Conservation (phyloP, 179 eudicot genomes). For the Actinidia chinensis region DNA sequence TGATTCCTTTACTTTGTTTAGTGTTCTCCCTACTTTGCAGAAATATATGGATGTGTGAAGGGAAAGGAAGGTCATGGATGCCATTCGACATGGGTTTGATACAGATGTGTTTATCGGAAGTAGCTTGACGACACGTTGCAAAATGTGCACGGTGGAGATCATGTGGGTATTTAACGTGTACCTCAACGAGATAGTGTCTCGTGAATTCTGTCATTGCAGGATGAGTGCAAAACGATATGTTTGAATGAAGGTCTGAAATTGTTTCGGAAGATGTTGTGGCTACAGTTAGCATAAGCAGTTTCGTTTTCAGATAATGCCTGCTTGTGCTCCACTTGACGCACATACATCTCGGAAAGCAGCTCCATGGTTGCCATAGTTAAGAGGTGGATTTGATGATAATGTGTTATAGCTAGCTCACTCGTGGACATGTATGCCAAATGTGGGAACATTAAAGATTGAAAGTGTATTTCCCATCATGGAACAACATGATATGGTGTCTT, state of each 20-base stretch:
- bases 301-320: constrained; percentile 84
- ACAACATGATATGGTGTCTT: constrained; percentile 60
- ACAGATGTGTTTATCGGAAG: constrained; percentile 53
- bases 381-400: constrained; percentile 60
- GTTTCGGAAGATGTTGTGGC: constrained; percentile 67
- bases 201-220: constrained; percentile 75
- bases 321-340: constrained; percentile 80
- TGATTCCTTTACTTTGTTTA: constrained; percentile 71
- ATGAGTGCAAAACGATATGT: constrained; percentile 74
- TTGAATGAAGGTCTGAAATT: constrained; percentile 66
- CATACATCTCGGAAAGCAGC: constrained; percentile 65
- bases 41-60: constrained; percentile 49
- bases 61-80: constrained; percentile 87
- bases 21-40: constrained; percentile 65
- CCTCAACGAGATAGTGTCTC: constrained; percentile 54
- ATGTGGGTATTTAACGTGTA: constrained; percentile 40
- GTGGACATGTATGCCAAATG: constrained; percentile 93
- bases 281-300: constrained; percentile 51
- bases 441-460: constrained; percentile 58
- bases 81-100: constrained; percentile 55
- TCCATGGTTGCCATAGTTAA: constrained; percentile 64
- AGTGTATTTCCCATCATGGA: constrained; percentile 58
- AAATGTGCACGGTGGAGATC: constrained; percentile 64
- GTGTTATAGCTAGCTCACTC: constrained; percentile 71
- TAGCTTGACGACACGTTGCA: constrained; percentile 82